Conservation (phyloP, 2,329 filamentous ascomycete species). For the Thielaviopsis ethacetica region DNA sequence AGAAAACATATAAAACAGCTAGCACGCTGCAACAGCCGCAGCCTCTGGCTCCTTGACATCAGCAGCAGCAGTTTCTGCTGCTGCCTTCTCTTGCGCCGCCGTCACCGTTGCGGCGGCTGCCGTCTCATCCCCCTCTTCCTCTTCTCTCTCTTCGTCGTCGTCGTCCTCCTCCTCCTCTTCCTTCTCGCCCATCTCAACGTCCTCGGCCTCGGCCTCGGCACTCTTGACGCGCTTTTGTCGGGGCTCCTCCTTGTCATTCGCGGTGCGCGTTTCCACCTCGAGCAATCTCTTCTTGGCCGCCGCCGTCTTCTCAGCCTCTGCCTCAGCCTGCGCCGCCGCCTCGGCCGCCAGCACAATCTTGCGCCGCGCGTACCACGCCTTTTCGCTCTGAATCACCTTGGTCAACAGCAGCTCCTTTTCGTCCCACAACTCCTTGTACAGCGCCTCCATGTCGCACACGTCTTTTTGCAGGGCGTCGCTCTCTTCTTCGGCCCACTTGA, state of each 20-base stretch:
- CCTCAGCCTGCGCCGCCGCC: constrained; percentile 18
- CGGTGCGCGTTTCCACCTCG: not conserved
- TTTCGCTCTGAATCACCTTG: constrained; percentile 51
- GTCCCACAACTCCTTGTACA: constrained; percentile 56
- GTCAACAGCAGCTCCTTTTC: constrained; percentile 68
- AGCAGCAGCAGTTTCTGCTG: not conserved
- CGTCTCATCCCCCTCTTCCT: constrained; percentile 1
- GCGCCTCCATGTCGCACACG: constrained; percentile 47
- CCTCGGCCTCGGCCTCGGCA: not conserved
- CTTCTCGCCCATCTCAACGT: not conserved
- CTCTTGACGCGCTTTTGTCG: not conserved
- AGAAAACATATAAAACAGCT: not conserved
- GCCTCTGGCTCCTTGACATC: too few species aligned
- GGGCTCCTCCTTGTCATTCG: not conserved
- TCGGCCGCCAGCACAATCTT: constrained; percentile 28
- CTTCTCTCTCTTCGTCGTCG: not conserved
- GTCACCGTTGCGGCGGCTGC: not conserved
- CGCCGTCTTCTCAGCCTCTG: constrained; percentile 11
- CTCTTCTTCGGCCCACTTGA: constrained; percentile 57
- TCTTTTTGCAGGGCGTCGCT: constrained; percentile 46
- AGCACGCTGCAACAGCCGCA: too few species aligned
- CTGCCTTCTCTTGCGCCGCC: not conserved
- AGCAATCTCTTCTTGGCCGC: constrained; percentile 2
- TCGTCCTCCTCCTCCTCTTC: not conserved
- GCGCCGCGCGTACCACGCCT: constrained; percentile 45